These are phyloP conservation scores for Mycocentrospora acerina DNA, from an alignment of 2,329 filamentous ascomycete genomes.

Conservation along the genomic window DNA sequence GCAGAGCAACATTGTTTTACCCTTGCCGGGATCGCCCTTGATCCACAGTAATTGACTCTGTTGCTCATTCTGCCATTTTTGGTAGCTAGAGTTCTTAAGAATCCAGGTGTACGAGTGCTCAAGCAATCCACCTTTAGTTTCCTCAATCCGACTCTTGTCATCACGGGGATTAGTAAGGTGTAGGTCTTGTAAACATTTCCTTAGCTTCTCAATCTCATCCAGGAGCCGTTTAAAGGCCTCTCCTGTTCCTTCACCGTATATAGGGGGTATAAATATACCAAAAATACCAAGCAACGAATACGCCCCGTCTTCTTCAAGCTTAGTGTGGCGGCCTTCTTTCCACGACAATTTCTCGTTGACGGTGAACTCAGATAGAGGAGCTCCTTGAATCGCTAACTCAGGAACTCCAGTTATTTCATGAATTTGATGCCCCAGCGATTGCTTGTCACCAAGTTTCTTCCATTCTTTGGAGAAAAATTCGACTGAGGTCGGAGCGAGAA, in stretches of 20 bases:
- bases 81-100: not conserved
- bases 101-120: not conserved
- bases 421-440: not conserved
- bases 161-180: conserved; percentile 7
- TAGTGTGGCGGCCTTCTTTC: conserved; percentile 10
- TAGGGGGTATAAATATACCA: conserved; percentile 4
- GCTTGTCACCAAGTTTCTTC: conserved; percentile 3
- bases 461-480: conserved; percentile 8
- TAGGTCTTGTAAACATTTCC: conserved; percentile 11
- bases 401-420: conserved; percentile 6
- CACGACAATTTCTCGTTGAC: conserved; percentile 10
- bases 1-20: conserved; percentile 46
- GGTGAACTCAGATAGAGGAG: conserved; percentile 1
- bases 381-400: not conserved
- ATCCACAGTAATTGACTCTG: conserved; percentile 40
- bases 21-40: conserved; percentile 29
- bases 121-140: not conserved
- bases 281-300: conserved; percentile 16
- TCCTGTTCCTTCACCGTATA: conserved; percentile 2
- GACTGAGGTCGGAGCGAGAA: conserved; percentile 1
- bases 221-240: conserved; percentile 29
- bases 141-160: no score
- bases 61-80: not conserved
- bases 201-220: conserved; percentile 15
- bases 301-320: conserved; percentile 5